phyloP scores from a whole-genome alignment of 257 asterid genomes.

The Plantago elongata region DNA sequence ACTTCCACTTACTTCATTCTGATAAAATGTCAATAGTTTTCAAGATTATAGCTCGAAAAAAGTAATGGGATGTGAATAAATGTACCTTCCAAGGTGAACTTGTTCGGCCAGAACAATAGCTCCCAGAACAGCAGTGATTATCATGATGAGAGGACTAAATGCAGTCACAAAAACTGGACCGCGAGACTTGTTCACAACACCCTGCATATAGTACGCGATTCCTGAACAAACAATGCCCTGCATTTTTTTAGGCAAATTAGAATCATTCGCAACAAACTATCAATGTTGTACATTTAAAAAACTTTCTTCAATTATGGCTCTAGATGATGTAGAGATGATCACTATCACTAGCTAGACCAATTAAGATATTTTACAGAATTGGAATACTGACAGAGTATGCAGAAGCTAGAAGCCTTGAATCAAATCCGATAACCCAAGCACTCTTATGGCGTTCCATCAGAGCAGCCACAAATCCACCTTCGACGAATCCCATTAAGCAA shows the following conservation, averaged over 20 bases:
- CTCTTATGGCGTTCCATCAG: constrained; percentile 57
- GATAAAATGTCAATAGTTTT: too few relatives aligned
- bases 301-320: too few relatives aligned
- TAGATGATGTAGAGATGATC: not conserved
- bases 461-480: constrained; percentile 57
- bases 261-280: not conserved
- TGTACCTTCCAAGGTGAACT: constrained; percentile 86
- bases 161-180: constrained; percentile 98
- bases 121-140: constrained; percentile 72
- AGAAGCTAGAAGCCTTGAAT: constrained; percentile 77
- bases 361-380: too few relatives aligned
- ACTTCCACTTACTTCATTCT: not conserved
- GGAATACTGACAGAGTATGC: constrained; percentile 54
- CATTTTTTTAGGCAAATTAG: not conserved
- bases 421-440: constrained; percentile 81
- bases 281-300: too few relatives aligned
- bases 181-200: constrained; percentile 60
- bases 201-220: constrained; percentile 78
- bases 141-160: constrained; percentile 85
- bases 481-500: constrained; percentile 55
- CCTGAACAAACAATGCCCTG: constrained; percentile 94
- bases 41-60: too few relatives aligned
- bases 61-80: too few relatives aligned
- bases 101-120: constrained; percentile 68
- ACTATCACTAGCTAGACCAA: not conserved